Conservation (phyloP, 1,284 basidiomycete genomes). For the Porodaedalea pini region DNA sequence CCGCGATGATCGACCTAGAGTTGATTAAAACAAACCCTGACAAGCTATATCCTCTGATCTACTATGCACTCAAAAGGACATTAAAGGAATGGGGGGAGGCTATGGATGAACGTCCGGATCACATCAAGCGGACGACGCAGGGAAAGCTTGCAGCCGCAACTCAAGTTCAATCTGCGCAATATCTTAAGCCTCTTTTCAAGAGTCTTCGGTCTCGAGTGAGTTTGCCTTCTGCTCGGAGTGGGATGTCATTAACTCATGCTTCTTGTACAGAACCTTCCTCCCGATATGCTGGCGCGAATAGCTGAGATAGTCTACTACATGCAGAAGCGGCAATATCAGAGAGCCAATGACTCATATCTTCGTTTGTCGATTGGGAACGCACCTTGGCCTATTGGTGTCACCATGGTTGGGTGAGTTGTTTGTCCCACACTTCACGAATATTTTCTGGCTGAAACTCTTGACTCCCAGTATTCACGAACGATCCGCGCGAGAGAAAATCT, state of each 20-base stretch:
- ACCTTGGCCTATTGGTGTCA: slow-evolving; percentile 99
- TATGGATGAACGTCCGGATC: slow-evolving; percentile 85
- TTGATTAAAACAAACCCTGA: slow-evolving; percentile 92
- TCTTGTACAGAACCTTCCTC: slow-evolving; percentile 62
- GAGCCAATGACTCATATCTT: slow-evolving; percentile 95
- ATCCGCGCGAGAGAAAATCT: slow-evolving; percentile 95
- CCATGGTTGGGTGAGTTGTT: slow-evolving; percentile 86
- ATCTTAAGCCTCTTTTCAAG: slow-evolving; percentile 96
- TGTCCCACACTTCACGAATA: not conserved
- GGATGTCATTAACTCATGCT: not conserved
- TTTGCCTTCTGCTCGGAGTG: slow-evolving; percentile 22
- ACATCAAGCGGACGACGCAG: slow-evolving; percentile 81
- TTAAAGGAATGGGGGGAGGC: slow-evolving; percentile 95
- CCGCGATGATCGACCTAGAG: slow-evolving; percentile 68
- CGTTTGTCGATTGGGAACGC: slow-evolving; percentile 97
- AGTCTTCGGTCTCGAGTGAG: slow-evolving; percentile 78
- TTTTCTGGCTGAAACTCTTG: not conserved
- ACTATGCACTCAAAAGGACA: slow-evolving; percentile 90
- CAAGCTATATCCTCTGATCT: slow-evolving; percentile 95
- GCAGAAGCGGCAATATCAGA: slow-evolving; percentile 92
- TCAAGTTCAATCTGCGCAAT: slow-evolving; percentile 93
- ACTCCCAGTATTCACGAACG: slow-evolving; percentile 88
- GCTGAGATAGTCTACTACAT: slow-evolving; percentile 96
- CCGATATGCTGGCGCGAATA: slow-evolving; percentile 85
- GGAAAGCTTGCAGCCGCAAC: slow-evolving; percentile 94